Base-by-base conservation (phyloP, 352 stramenopile species). In the Globisporangium orthogonon region DNA sequence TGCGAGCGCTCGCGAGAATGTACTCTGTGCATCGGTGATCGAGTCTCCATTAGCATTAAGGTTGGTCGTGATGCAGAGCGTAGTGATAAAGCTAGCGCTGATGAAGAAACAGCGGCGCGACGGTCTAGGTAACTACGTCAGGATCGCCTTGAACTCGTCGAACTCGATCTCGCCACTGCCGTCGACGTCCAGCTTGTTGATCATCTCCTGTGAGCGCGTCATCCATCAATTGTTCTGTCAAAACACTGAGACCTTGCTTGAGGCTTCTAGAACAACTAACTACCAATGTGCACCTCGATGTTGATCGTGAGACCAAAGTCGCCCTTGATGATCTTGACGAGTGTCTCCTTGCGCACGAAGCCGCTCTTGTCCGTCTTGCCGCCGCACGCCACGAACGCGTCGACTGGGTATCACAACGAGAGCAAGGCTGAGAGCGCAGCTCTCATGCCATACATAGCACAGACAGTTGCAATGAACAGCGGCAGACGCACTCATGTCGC, bases 221-320 rank as follows among this genome's bases (percentile, higher is more conserved):
- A 44, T 45, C 41, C n/a, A 39, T 23, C 6, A 33, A 3, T 3
- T 29, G 23, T 14, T 5, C 33, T 37, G 33, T 37, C 33, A 37
- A 53, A 43, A 7, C 17, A n/a, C 23, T 4, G 17, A 46, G 15
- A 46, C 41, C 5, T 18, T 23, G 2, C 18, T 29, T 17, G 10
- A 30, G n/a, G 9, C 2, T 37, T 14, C 29, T 11, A 7, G 15
- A 30, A 15, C 15, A 17, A 31, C 30, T 17, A 23, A 23, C 23
- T 23, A 23, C 23, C 23, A 23, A 23, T 23, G 23, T 1, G 4
- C 48, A 78, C 71, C 63, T 98, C 92, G 29, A 98, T 98, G 69
- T 98, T 97, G 76, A 98, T 98, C 17, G 91, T 98, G 23, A 98
- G 71, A 11, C 90, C 90, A 61, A 98, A 98, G 67, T 98, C 91